These are phyloP conservation scores for Zasmidium cellare DNA, from an alignment of 2,329 filamentous ascomycete species.

Conservation along the genomic window DNA sequence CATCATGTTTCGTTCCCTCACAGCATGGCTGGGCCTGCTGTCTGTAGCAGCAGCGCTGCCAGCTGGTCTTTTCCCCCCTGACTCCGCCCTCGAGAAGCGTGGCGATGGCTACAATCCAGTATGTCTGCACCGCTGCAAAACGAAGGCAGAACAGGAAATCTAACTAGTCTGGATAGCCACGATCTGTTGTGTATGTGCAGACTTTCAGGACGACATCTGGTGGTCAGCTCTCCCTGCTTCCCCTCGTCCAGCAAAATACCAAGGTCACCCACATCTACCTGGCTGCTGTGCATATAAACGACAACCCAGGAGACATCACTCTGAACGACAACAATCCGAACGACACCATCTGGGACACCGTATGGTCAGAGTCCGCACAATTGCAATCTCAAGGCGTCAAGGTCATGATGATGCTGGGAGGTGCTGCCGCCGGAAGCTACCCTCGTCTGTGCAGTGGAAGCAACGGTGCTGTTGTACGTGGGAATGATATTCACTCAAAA, in stretches of 20 bases:
- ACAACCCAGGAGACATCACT: constrained; percentile 25
- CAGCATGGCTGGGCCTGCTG: constrained; percentile 17
- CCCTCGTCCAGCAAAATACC: constrained; percentile 27
- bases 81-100: constrained; percentile 9
- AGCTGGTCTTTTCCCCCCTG: not conserved
- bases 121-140: too few relatives aligned
- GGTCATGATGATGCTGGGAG: constrained; percentile 35
- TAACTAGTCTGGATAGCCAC: too few relatives aligned
- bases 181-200: constrained; percentile 30
- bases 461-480: constrained; percentile 17
- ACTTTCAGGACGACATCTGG: constrained; percentile 26
- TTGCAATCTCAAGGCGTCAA: constrained; percentile 30
- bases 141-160: too few relatives aligned
- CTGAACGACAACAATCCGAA: constrained; percentile 31
- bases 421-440: constrained; percentile 31
- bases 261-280: constrained; percentile 31
- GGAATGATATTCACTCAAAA: not conserved
- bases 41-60: constrained; percentile 12
- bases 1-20: constrained; percentile 10
- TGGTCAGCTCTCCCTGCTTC: constrained; percentile 27
- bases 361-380: constrained; percentile 29
- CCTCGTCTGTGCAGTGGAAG: constrained; percentile 26
- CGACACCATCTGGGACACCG: constrained; percentile 18
- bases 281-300: constrained; percentile 32
- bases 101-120: constrained; percentile 16